phyloP scores from a whole-genome alignment of 345 rosid genomes.

The thale cress (Arabidopsis thaliana) region DNA sequence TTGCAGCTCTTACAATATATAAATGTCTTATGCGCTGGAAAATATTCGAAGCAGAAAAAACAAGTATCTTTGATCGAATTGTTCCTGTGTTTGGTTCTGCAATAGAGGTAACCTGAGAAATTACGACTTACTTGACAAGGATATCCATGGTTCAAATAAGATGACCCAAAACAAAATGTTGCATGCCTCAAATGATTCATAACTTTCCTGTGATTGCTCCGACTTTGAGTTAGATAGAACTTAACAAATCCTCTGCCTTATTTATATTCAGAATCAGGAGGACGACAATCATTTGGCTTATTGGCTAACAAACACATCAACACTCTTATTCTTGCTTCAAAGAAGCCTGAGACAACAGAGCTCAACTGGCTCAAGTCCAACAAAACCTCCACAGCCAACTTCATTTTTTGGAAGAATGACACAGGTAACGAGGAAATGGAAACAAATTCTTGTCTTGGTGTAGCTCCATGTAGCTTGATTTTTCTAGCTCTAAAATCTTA shows the following conservation, averaged over 20 bases:
- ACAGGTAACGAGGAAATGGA: constrained; percentile 53
- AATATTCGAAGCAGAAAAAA: constrained; percentile 91
- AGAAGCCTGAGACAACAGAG: constrained; percentile 69
- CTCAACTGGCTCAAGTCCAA: constrained; percentile 57
- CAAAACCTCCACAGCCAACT: constrained; percentile 72
- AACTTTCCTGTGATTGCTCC: constrained; percentile 53
- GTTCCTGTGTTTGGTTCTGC: constrained; percentile 93
- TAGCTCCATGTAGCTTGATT: constrained; percentile 26
- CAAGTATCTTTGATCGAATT: constrained; percentile 90
- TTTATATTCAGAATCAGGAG: constrained; percentile 76
- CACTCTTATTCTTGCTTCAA: constrained; percentile 81
- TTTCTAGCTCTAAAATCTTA: constrained; percentile 32
- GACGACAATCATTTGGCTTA: constrained; percentile 81
- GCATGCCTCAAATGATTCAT: background rate
- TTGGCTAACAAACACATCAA: constrained; percentile 89
- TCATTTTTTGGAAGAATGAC: constrained; percentile 92
- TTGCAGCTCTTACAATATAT: constrained; percentile 87
- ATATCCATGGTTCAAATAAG: background rate
- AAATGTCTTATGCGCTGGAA: constrained; percentile 91
- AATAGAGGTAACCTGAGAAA: constrained; percentile 78
- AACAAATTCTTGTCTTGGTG: constrained; percentile 8
- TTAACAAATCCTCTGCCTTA: constrained; percentile 23
- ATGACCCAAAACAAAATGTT: background rate
- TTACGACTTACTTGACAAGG: constrained; percentile 45
- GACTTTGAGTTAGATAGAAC: constrained; percentile 28